Evolutionary conservation across 345 rosid species (phyloP), one percentile per base, ranked within the genome.

Genomic region (Arabidopsis arenosa): DNA sequence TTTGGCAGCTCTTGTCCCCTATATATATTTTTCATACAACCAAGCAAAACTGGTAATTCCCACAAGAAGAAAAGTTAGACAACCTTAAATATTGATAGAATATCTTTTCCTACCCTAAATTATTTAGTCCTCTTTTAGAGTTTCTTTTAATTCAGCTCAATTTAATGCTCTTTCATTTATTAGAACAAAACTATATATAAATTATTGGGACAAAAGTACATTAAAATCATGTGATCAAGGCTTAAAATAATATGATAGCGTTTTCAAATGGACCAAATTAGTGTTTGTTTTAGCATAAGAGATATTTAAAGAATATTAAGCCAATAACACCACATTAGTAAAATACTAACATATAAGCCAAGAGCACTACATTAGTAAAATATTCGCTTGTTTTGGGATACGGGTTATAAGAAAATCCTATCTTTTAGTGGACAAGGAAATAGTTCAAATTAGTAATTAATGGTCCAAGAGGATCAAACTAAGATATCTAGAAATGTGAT

Each of bases 31-130:
- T 36, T 14, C 18, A 67, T 59, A 51, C 41, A 49, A 60, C 54
- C 59, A 49, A 36, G 43, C 52, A 26, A 26, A 55, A 74, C 3
- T 59, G 68, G 37, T 60, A 40, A 67, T 75, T 75, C 53, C 60
- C 74, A 49, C 54, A 59, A 68, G 63, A 67, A 59, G 74, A 75
- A 75, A 75, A 57, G 66, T 57, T 59, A 60, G 79, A 68, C 79
- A 75, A 68, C 68, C 74, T 75, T 68, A 68, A 59, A 48, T 52
- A 39, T 11, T 40, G 26, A 60, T 68, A 52, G 63, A 68, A 17
- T 32, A 13, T 61, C 11, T 51, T 65, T 75, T 58, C 52, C 48
- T 66, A 47, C 73, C 67, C 33, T 66, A 66, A 36, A 28, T 56
- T 47, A 7, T 33, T 14, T 66, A 57, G 41, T 8, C 65, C 32